These are phyloP conservation scores for Epipyxis sp. DNA, from an alignment of 108 stramenopile species.

Conservation along the genomic window DNA sequence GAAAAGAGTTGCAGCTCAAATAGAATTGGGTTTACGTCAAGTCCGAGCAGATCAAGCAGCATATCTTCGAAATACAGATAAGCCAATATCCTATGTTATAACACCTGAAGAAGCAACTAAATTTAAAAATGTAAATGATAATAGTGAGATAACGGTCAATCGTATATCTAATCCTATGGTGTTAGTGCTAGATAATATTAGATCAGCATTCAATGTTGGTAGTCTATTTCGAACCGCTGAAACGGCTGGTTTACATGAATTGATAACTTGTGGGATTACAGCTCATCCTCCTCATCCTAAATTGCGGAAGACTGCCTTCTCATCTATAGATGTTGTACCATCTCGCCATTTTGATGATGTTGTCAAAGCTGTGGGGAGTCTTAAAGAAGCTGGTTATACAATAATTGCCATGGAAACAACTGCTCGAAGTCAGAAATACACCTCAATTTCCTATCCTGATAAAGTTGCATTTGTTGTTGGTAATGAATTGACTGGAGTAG, in stretches of 20 bases:
- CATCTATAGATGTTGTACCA: slow-evolving; percentile 63
- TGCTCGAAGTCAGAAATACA: slow-evolving; percentile 26
- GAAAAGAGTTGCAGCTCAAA: slow-evolving; percentile 4
- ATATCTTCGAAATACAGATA: slow-evolving; percentile 47
- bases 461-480: slow-evolving; percentile 66
- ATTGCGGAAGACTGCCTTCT: slow-evolving; percentile 70
- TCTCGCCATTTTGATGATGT: slow-evolving; percentile 68
- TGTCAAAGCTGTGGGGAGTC: slow-evolving; percentile 54
- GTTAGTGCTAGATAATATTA: slow-evolving; percentile 73
- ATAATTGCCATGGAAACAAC: slow-evolving; percentile 45
- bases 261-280: slow-evolving; percentile 69
- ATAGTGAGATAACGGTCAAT: not conserved
- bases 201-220: slow-evolving; percentile 79
- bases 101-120: too few species aligned
- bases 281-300: slow-evolving; percentile 77
- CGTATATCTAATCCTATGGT: slow-evolving; percentile 39
- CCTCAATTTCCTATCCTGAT: slow-evolving; percentile 29
- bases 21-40: slow-evolving; percentile 43
- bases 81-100: too few species aligned
- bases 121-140: not conserved
- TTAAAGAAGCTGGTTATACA: slow-evolving; percentile 43
- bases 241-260: slow-evolving; percentile 54
- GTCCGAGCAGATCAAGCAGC: slow-evolving; percentile 48
- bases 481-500: slow-evolving; percentile 77
- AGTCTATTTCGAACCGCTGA: slow-evolving; percentile 78